phyloP scores from a whole-genome alignment of 2,329 filamentous ascomycete genomes.

The Coleophoma crateriformis region DNA sequence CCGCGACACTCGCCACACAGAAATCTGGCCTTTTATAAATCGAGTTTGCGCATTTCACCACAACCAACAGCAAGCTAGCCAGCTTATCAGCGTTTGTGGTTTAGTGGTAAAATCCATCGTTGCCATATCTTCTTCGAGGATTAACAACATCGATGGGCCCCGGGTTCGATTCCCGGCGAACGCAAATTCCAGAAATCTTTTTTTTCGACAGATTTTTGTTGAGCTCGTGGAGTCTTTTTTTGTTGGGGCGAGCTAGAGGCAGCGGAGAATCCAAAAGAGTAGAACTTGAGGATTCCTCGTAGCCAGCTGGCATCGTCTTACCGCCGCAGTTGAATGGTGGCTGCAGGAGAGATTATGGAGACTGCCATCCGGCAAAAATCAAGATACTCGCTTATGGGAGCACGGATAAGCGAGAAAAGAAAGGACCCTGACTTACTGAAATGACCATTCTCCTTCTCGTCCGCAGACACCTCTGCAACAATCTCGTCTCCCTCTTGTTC shows the following conservation, averaged over 20 bases:
- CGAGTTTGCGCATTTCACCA: not conserved
- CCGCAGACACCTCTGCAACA: slow-evolving; percentile 61
- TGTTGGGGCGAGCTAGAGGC: too few relatives aligned
- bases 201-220: not conserved
- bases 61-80: not conserved
- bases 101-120: slow-evolving; percentile 24
- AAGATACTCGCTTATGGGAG: not conserved
- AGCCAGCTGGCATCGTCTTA: too few relatives aligned
- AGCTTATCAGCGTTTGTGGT: slow-evolving; percentile 14
- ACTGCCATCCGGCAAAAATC: too few relatives aligned
- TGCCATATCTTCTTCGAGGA: slow-evolving; percentile 11
- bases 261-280: too few relatives aligned
- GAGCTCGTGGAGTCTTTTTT: too few relatives aligned
- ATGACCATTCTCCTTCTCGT: slow-evolving; percentile 46
- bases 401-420: not conserved
- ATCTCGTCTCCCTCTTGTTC: slow-evolving; percentile 73
- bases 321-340: too few relatives aligned
- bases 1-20: too few relatives aligned
- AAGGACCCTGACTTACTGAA: slow-evolving; percentile 28
- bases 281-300: too few relatives aligned
- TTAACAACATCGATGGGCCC: slow-evolving; percentile 19
- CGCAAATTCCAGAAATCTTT: slow-evolving; percentile 8
- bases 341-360: too few relatives aligned
- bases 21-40: too few relatives aligned
- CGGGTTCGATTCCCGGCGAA: slow-evolving; percentile 25